These are phyloP conservation scores for Pythium vanterpoolii DNA, from an alignment of 352 stramenopile genomes.

Conservation along the genomic window DNA sequence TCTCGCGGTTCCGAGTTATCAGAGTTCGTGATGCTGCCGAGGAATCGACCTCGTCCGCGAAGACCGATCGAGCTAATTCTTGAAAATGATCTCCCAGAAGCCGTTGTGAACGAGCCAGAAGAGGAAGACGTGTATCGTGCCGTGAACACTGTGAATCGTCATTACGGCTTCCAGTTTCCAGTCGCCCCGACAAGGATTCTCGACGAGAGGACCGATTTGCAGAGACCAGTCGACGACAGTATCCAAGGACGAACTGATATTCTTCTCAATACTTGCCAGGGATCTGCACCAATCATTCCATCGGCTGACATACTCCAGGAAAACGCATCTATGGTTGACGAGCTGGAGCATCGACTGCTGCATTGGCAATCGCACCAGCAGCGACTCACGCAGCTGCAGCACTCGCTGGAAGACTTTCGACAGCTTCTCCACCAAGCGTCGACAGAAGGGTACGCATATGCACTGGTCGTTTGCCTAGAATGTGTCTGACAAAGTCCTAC, in stretches of 20 bases:
- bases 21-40: slow-evolving; percentile 34
- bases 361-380: slow-evolving; percentile 17
- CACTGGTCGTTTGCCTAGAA: background rate
- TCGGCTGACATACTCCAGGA: background rate
- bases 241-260: background rate
- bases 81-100: background rate
- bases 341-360: slow-evolving; percentile 22
- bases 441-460: slow-evolving; percentile 13
- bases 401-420: slow-evolving; percentile 22
- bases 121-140: background rate
- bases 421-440: slow-evolving; percentile 13
- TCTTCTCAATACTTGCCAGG: background rate
- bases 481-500: background rate
- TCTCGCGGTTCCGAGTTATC: slow-evolving; percentile 13
- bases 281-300: background rate
- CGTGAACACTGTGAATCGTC: slow-evolving; percentile 12
- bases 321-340: slow-evolving; percentile 4
- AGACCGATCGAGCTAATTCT: slow-evolving; percentile 34
- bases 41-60: slow-evolving; percentile 33
- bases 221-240: background rate
- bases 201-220: background rate
- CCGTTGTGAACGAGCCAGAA: background rate
- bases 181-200: background rate
- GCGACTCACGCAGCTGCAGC: slow-evolving; percentile 19
- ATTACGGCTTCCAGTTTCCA: slow-evolving; percentile 24